These are phyloP conservation scores for Backusella mclennaniae DNA, from an alignment of 192 early-diverging fungal genomes.

Conservation along the genomic window DNA sequence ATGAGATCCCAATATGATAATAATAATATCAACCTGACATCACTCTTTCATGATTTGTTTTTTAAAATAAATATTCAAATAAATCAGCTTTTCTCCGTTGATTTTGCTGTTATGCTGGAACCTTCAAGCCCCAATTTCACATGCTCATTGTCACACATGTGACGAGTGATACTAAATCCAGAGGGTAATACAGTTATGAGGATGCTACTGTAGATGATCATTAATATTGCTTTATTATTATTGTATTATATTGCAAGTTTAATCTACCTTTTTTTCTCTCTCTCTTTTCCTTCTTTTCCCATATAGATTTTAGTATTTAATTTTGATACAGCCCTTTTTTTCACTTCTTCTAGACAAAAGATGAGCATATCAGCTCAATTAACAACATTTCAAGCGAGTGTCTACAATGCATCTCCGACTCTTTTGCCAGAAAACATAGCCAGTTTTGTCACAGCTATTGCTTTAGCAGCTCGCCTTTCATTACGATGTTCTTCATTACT, in stretches of 20 bases:
- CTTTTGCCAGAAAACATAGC: slow-evolving; percentile 60
- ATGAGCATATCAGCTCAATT: slow-evolving; percentile 22
- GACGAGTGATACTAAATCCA: background rate
- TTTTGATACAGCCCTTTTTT: background rate
- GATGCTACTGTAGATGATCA: background rate
- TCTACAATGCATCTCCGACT: slow-evolving; percentile 37
- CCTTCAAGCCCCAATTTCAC: background rate
- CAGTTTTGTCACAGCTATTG: slow-evolving; percentile 56
- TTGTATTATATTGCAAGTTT: background rate
- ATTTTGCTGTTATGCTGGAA: background rate
- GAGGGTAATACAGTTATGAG: background rate
- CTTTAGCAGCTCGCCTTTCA: slow-evolving; percentile 58
- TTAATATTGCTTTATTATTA: background rate
- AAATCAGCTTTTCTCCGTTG: background rate
- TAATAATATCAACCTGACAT: background rate
- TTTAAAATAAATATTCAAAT: background rate
- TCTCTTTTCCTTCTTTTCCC: background rate
- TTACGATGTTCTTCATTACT: slow-evolving; percentile 56
- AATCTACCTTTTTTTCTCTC: background rate
- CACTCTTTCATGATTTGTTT: background rate
- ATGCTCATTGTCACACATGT: background rate
- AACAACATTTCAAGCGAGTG: slow-evolving; percentile 9
- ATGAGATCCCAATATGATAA: background rate
- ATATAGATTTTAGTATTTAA: background rate
- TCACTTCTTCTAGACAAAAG: background rate